Evolutionary conservation across 2,329 filamentous ascomycete species (phyloP), one percentile per base, ranked within the genome.

Genomic region (Botrytis paeoniae): DNA sequence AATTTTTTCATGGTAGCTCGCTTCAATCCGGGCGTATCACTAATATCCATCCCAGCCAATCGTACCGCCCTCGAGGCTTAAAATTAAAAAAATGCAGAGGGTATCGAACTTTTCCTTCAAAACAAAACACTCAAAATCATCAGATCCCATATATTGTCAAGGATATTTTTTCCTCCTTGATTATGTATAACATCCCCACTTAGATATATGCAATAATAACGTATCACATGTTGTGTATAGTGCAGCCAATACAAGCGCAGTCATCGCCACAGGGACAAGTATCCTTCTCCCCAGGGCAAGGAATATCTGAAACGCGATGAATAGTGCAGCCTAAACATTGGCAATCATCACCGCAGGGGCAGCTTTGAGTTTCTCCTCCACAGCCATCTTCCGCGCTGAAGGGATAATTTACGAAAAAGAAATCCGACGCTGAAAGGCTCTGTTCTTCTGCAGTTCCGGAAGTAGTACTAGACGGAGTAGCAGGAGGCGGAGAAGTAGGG

Each of bases 301-400:
- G 39, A 41, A 70, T 70, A 43, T 76, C 73, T 41, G 78, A 77
- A 20, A 82, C 82, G 71, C 80, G 75, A 74, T 89, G 88, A 69
- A 89, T 87, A 68, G 85, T 82, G 75, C 88, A 89, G 6, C 87
- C 88, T 3, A 89, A 80, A 75, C 88, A 90, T 74, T 86, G 82
- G 73, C 88, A 90, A 74, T 88, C 87, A 73, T 89, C 87, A 14
- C 88, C 88, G 72, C 88, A 90, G 0, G 85, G 86, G 77, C 88
- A 90, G 59, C 83, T 85, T 20, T 83, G 81, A 73, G 82, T 82
- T 73, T 85, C 84, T 3, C 87, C 87, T 0, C 82, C 83, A 77
- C 87, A 89, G 1, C 81, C 79, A 37, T 85, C 69, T 82, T 20
- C 83, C 6, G 82, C 81, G 25, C 75, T 79, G 72, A 84, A 86